These are phyloP conservation scores for Yamadazyma dendronema DNA, from an alignment of 1,139 yeast genomes.

Conservation along the genomic window DNA sequence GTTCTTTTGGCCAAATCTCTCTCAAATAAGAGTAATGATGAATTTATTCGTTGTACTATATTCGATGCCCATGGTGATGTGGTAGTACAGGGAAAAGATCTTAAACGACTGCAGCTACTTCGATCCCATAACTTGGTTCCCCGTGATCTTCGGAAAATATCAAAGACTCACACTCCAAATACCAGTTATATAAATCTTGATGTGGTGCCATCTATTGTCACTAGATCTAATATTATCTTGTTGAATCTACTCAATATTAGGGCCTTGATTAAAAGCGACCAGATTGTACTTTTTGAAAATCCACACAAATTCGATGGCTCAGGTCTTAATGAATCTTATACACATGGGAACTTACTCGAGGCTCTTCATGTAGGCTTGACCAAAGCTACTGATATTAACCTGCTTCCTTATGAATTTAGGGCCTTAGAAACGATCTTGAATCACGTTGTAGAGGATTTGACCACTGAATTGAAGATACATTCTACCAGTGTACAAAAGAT, in stretches of 20 bases:
- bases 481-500: constrained; percentile 38
- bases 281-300: constrained; percentile 40
- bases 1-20: constrained; percentile 23
- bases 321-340: constrained; percentile 34
- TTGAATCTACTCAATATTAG: constrained; percentile 40
- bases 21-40: constrained; percentile 25
- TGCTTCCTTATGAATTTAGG: constrained; percentile 42
- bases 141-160: constrained; percentile 42
- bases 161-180: constrained; percentile 21
- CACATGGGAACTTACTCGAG: constrained; percentile 34
- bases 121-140: constrained; percentile 35
- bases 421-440: constrained; percentile 44
- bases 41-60: constrained; percentile 58
- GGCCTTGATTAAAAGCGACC: constrained; percentile 41
- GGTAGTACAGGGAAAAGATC: constrained; percentile 39
- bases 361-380: constrained; percentile 31
- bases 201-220: constrained; percentile 44
- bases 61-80: constrained; percentile 38
- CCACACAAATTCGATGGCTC: constrained; percentile 18
- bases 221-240: constrained; percentile 36
- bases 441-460: constrained; percentile 37
- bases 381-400: constrained; percentile 20
- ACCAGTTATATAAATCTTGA: constrained; percentile 28
- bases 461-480: constrained; percentile 46
- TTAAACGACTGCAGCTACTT: constrained; percentile 37